Evolutionary conservation across 805 yeast species (phyloP), one percentile per base, ranked within the genome.

Genomic region (Candida lessepsii): DNA sequence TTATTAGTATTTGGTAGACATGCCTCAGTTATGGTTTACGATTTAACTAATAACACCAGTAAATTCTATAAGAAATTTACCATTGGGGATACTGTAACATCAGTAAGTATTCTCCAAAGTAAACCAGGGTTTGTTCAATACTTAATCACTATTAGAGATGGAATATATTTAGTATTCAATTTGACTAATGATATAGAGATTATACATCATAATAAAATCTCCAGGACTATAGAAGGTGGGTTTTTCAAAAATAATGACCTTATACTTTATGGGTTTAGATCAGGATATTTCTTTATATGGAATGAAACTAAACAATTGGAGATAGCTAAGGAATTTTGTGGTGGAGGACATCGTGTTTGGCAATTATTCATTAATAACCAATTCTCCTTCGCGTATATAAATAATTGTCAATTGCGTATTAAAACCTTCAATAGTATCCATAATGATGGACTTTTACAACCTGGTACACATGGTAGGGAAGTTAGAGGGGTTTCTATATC

Each of bases 291-390:
- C 54, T 84, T 83, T 52, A 60, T 87, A 16, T 88, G 88, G 81
- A 87, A 90, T 57, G 96, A 87, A 53, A 78, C 89, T 1, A 67
- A 73, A 30, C 89, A 86, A 49, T 69, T 72, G 38, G 96, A 89
- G 56, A 57, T 87, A 2, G 67, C 76, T 35, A 75, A 80, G 42
- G 87, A 81, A 46, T 60, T 72, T 10, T 93, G 98, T 60, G 98
- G 98, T 19, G 98, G 98, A 2, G 78, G 93, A 3, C 96, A 90
- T 57, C 72, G 98, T 44, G 76, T 78, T 44, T 93, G 97, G 96
- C 71, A 73, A 24, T 63, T 85, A 18, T 53, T 61, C 39, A 37
- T 28, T 11, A 39, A 37, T 21, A 19, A 45, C 35, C 53, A 57
- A 9, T 73, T 59, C 47, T 65, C 72, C 33, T 76, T 87, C 47